Percentiles rank a stretch among this genome's conserved stretches.
These are phyloP conservation scores for Annona cherimola DNA, from an alignment of 164 flowering plant species.

Conservation along the genomic window DNA sequence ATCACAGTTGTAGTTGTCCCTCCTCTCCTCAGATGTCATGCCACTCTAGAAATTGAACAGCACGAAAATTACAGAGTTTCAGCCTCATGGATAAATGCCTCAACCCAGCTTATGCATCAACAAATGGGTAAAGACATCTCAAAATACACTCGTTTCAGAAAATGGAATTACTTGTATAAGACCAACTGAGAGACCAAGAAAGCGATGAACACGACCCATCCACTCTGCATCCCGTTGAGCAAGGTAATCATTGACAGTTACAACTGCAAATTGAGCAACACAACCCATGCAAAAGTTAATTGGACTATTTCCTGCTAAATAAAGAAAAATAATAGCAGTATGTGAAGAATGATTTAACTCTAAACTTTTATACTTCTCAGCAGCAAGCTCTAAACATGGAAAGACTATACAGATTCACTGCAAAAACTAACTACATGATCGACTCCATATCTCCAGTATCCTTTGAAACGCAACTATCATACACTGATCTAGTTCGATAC, in stretches of 20 bases:
- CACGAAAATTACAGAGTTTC: background rate
- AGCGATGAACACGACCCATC: constrained; percentile 99
- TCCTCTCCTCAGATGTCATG: constrained; percentile 72
- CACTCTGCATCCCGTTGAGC: constrained; percentile 99
- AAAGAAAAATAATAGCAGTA: background rate
- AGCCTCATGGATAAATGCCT: background rate
- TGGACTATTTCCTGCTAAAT: background rate
- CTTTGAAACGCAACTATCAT: background rate
- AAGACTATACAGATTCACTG: background rate
- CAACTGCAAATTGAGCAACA: constrained; percentile 46
- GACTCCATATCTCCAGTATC: background rate
- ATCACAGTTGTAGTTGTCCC: constrained; percentile 78
- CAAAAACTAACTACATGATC: background rate
- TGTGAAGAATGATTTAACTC: background rate
- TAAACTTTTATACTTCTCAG: background rate
- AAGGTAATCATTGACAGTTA: constrained; percentile 96
- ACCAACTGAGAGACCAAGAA: constrained; percentile 96
- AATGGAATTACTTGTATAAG: constrained; percentile 68
- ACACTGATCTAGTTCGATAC: background rate
- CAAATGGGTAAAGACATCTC: background rate
- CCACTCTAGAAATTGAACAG: constrained; percentile 52
- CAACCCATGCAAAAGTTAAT: background rate
- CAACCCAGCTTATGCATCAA: background rate
- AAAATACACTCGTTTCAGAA: background rate
- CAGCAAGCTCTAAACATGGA: background rate